Conservation (phyloP, 306 rosid genomes). For the Vachellia collinsii region DNA sequence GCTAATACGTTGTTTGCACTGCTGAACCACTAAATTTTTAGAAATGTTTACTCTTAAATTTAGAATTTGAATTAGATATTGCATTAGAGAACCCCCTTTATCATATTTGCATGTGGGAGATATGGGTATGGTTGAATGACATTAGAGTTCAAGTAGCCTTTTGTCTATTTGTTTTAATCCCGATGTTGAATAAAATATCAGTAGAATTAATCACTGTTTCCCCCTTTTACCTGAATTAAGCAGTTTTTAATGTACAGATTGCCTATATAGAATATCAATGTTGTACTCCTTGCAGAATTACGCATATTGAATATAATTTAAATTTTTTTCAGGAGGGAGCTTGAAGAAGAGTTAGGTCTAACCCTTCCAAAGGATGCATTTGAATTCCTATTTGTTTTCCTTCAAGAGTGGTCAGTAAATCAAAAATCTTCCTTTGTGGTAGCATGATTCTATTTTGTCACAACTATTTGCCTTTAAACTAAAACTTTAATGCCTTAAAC, state of each 20-base stretch:
- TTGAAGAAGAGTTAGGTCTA: slow-evolving; percentile 91
- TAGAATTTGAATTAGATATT: neutral
- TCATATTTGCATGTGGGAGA: neutral
- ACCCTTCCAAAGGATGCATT: slow-evolving; percentile 87
- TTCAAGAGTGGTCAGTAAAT: slow-evolving; percentile 76
- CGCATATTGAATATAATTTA: slow-evolving; percentile 1
- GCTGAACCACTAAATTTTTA: neutral
- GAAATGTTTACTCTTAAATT: neutral
- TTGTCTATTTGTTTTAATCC: neutral
- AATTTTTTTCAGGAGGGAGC: slow-evolving; percentile 74
- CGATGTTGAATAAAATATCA: neutral
- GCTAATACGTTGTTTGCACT: neutral
- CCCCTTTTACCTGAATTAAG: neutral
- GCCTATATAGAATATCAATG: neutral
- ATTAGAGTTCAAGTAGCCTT: neutral
- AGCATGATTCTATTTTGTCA: neutral
- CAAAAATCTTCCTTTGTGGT: neutral
- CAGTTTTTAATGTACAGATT: slow-evolving; percentile 12
- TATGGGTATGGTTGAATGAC: neutral
- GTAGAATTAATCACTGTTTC: neutral
- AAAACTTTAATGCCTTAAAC: neutral
- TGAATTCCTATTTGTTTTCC: slow-evolving; percentile 74
- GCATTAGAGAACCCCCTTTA: neutral
- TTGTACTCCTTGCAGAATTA: neutral
- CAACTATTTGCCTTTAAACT: neutral